These are phyloP conservation scores for Acarospora socialis DNA, from an alignment of 2,329 filamentous ascomycete genomes.

Conservation along the genomic window DNA sequence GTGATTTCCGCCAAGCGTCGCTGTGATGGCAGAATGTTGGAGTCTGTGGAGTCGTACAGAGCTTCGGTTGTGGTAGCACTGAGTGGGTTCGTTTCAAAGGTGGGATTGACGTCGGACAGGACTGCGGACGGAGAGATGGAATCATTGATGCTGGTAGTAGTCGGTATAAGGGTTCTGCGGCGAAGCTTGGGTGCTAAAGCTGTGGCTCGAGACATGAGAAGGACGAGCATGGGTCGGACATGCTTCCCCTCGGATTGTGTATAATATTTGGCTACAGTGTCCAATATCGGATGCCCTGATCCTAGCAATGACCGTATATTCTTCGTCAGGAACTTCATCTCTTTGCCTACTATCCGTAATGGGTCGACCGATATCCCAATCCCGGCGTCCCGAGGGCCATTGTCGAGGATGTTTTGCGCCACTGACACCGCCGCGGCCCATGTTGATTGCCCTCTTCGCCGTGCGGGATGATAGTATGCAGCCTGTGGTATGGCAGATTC, in stretches of 20 bases:
- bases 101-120: conserved; percentile 60
- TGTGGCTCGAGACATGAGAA: conserved; percentile 92
- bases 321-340: conserved; percentile 89
- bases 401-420: conserved; percentile 56
- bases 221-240: conserved; percentile 80
- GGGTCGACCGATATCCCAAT: conserved; percentile 68
- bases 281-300: conserved; percentile 84
- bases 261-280: conserved; percentile 96
- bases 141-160: conserved; percentile 36
- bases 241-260: conserved; percentile 95
- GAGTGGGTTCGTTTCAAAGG: conserved; percentile 36
- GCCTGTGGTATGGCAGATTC: no score
- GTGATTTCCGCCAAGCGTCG: conserved; percentile 89
- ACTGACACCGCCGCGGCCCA: conserved; percentile 63
- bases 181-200: conserved; percentile 56
- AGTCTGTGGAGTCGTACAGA: conserved; percentile 28
- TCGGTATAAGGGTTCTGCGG: conserved; percentile 24
- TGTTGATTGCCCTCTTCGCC: conserved; percentile 36
- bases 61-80: conserved; percentile 34
- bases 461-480: no score
- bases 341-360: conserved; percentile 78
- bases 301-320: conserved; percentile 89
- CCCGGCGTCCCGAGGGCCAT: conserved; percentile 44
- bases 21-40: conserved; percentile 74
- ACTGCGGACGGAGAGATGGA: conserved; percentile 46